Base-by-base conservation (phyloP, 2,329 filamentous ascomycete genomes). In the Podosphaera xanthii region DNA sequence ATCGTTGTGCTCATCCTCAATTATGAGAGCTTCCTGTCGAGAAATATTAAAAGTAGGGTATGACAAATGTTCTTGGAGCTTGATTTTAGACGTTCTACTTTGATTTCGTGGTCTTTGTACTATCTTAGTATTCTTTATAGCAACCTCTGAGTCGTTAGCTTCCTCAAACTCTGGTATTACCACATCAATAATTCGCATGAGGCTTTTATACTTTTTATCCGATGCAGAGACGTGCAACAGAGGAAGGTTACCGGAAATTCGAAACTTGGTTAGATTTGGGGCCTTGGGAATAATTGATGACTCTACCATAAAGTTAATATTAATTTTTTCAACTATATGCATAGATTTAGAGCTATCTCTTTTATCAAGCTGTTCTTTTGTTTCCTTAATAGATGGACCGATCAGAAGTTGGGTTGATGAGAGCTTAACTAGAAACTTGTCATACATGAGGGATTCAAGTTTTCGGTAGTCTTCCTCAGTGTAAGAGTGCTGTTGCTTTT, bases 211-310 rank as follows among this genome's bases (percentile, higher is more conserved):
- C 70, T 98, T 98, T 44, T 82, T 82, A 66, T 99, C 94, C 0
- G 92, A 97, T 44, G 94, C 83, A 0, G 86, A 87, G 9, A 87
- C 92, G 69, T 97, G 91, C 0, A 99, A 76, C 58, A 97, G 83
- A 0, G 94, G 92, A 58, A 99, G 76, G 65, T 94, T 88, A 1
- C 92, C 92, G 0, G 89, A 94, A 40, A 99, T 81, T 61, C 87
- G 85, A 64, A 96, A 83, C 67, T 92, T 92, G 12, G 92, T 94
- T 56, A 99, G 74, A 63, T 96, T 94, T 0, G 91, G 86, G 0
- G 88, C 88, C 69, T 96, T 96, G 0, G 92, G 92, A n/a, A 98
- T 75, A 64, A 99, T 99, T 6, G 90, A 98, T 30, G 86, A 84
- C 69, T 96, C 90, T n/a, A 99, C 81, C 9, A 89, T 82, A 69